phyloP scores from a whole-genome alignment of 2,329 filamentous ascomycete genomes.

The Exserohilum rostratum region DNA sequence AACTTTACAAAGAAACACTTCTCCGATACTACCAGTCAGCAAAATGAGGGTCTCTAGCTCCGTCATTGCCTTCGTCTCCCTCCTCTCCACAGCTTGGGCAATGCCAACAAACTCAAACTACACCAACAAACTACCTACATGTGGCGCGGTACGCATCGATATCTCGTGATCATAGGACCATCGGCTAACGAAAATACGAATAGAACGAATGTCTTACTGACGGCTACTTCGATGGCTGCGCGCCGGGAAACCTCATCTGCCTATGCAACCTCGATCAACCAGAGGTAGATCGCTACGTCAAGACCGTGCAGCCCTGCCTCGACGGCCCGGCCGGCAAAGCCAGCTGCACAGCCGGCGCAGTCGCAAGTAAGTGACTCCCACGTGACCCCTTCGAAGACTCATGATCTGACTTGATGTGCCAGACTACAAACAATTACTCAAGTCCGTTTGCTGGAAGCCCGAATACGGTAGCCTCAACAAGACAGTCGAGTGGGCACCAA shows the following conservation, averaged over 20 bases:
- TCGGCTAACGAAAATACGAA: not conserved
- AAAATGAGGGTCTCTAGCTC: constrained; percentile 15
- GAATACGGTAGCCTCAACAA: constrained; percentile 18
- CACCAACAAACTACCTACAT: constrained; percentile 17
- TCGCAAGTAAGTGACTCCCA: constrained; percentile 18
- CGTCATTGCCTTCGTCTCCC: constrained; percentile 12
- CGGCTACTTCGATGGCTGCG: constrained; percentile 17
- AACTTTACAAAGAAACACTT: not conserved
- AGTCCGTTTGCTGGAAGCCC: constrained; percentile 13
- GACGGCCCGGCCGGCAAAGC: constrained; percentile 16
- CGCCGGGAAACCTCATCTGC: constrained; percentile 11
- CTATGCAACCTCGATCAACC: constrained; percentile 24
- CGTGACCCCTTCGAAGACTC: not conserved
- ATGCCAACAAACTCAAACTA: constrained; percentile 10
- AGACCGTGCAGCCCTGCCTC: constrained; percentile 25
- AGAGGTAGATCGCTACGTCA: constrained; percentile 22
- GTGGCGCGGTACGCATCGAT: constrained; percentile 17
- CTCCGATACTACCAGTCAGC: not conserved
- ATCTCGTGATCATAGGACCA: not conserved
- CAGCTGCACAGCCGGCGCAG: constrained; percentile 24
- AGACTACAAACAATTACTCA: constrained; percentile 28
- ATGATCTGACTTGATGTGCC: not conserved
- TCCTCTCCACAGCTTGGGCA: constrained; percentile 13
- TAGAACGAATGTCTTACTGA: constrained; percentile 6
- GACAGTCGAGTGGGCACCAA: constrained; percentile 12